A percentile compares a stretch with the other conserved stretches of the same genome.
Conservation (phyloP, 345 rosid species). For the Acer campestre region DNA sequence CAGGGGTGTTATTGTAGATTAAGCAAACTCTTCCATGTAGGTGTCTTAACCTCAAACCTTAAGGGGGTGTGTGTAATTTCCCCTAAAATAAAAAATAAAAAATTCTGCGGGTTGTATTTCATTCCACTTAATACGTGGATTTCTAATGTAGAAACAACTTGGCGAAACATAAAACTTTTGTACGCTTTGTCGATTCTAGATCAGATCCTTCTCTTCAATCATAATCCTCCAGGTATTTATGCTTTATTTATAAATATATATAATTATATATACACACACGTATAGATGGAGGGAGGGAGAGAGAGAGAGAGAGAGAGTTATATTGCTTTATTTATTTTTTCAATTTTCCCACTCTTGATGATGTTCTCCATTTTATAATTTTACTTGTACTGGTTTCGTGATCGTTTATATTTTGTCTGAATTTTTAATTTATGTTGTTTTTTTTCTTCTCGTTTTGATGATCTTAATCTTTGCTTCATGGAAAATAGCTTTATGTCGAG, state of each 20-base stretch:
- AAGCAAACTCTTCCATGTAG: too few species aligned
- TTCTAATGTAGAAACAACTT: background rate
- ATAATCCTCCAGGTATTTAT: slow-evolving; percentile 12
- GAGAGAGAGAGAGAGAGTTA: too few species aligned
- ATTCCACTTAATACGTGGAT: slow-evolving; percentile 4
- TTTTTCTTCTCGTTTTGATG: too few species aligned
- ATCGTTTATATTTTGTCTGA: background rate
- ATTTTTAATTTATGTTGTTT: background rate
- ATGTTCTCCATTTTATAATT: too few species aligned
- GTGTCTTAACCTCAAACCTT: too few species aligned
- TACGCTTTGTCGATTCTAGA: background rate
- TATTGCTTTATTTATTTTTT: too few species aligned
- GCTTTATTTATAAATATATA: background rate
- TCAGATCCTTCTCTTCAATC: slow-evolving; percentile 15
- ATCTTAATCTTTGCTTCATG: too few species aligned
- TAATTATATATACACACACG: too few species aligned
- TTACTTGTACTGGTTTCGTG: too few species aligned
- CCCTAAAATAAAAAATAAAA: background rate
- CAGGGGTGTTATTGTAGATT: too few species aligned
- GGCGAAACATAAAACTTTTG: background rate
- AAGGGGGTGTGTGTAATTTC: too few species aligned
- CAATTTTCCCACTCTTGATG: background rate
- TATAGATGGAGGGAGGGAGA: too few species aligned
- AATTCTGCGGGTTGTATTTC: background rate
- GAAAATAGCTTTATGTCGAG: background rate